Conservation (phyloP, 108 stramenopile species). For the Heterococcus sp. region DNA sequence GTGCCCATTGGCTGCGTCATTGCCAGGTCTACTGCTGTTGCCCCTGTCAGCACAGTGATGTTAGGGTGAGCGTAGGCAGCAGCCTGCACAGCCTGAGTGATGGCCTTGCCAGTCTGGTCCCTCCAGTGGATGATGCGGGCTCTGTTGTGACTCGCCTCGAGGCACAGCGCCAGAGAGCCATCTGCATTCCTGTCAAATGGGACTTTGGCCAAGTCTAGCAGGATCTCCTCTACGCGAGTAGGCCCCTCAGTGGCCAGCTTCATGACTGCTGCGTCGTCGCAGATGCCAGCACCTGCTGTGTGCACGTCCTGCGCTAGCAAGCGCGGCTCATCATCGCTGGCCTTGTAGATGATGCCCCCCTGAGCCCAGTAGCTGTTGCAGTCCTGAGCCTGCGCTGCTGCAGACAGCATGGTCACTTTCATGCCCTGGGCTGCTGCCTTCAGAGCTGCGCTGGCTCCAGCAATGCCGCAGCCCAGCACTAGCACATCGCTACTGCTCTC, state of each 20-base stretch:
- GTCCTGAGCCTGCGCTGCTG: slow-evolving; percentile 51
- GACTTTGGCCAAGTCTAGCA: slow-evolving; percentile 68
- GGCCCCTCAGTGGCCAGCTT: slow-evolving; percentile 86
- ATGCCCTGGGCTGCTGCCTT: slow-evolving; percentile 39
- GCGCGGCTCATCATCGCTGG: slow-evolving; percentile 54
- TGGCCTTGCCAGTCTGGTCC: slow-evolving; percentile 81
- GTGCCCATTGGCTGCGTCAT: slow-evolving; percentile 32
- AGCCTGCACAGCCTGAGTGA: slow-evolving; percentile 75
- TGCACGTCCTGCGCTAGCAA: slow-evolving; percentile 74
- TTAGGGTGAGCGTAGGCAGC: slow-evolving; percentile 75
- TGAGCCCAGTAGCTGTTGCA: slow-evolving; percentile 97
- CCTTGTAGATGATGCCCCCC: slow-evolving; percentile 86
- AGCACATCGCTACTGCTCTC: slow-evolving; percentile 30
- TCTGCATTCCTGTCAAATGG: slow-evolving; percentile 70
- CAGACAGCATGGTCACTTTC: slow-evolving; percentile 41
- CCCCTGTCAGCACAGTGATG: slow-evolving; percentile 70
- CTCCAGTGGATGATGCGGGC: slow-evolving; percentile 82
- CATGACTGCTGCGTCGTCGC: slow-evolving; percentile 73
- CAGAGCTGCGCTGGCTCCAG: slow-evolving; percentile 38
- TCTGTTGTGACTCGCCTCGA: slow-evolving; percentile 83
- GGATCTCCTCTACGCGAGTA: slow-evolving; percentile 69
- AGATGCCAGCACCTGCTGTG: slow-evolving; percentile 75
- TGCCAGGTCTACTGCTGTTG: slow-evolving; percentile 80
- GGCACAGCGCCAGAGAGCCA: slow-evolving; percentile 46
- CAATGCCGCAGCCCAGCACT: slow-evolving; percentile 45